Evolutionary conservation across 2,329 filamentous ascomycete genomes (phyloP), one percentile per base, ranked within the genome.

Genomic region (Aspergillus sp.): DNA sequence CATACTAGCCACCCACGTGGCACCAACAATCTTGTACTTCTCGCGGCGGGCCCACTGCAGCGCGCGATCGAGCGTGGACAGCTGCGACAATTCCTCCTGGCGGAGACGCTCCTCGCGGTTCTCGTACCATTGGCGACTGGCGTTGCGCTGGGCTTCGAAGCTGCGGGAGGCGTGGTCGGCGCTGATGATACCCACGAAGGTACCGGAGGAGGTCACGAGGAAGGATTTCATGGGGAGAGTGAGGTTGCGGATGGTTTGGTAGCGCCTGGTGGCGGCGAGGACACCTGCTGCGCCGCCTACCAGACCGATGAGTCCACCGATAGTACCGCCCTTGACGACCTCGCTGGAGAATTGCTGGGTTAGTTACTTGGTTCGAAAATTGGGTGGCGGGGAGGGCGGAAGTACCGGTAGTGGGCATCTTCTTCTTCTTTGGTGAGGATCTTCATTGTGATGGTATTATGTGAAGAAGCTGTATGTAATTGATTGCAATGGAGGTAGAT

Each of bases 351-450:
- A 47, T 60, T 10, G 15, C 19, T 11, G 17, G 25, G 47, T 60
- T 57, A 68, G 59, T 67, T 27, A 39, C 52, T 3, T 8, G 17
- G 54, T 66, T 32, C 65, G 60, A 10, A 11, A 39, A 17, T 41
- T 50, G 38, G 47, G 27, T 30, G n/a, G 32, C 13, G 42, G 52
- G 30, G 60, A 27, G 49, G 30, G 44, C n/a, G 3, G 23, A 32
- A 49, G 54, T 78, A 87, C 85, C 83, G 80, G 85, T 96, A 96
- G 84, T 97, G 93, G 57, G 86, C 90, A 62, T 83, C 77, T 80
- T 97, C 93, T 81, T 97, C 91, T 86, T 97, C 92, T 76, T 94
- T 92, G 70, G 90, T 96, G 75, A 98, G 85, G 74, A 98, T 83
- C 89, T 97, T 98, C 95, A 98, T 99, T 64, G 54, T 83, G 78